A percentile compares a stretch with the other conserved stretches of the same genome.
These are phyloP conservation scores for Borealophlyctis nickersoniae DNA, from an alignment of 192 early-diverging fungal genomes.

Conservation along the genomic window DNA sequence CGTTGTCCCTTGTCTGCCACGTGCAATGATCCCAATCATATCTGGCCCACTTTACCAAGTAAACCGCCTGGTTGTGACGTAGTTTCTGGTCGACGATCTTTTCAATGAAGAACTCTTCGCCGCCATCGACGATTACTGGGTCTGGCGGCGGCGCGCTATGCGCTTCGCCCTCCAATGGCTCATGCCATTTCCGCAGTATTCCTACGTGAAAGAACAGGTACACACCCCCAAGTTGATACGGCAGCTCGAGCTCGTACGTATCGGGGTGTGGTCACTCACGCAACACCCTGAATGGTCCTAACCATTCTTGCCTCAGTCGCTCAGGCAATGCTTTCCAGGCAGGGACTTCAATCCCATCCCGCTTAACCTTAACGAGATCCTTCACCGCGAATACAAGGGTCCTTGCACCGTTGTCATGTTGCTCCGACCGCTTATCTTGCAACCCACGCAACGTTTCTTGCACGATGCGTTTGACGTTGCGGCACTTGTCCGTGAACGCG, in stretches of 20 bases:
- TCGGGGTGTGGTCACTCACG: conserved; percentile 12
- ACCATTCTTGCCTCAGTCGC: background rate
- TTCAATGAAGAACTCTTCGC: conserved; percentile 1
- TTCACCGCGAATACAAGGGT: conserved; percentile 1
- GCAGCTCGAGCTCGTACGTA: conserved; percentile 3
- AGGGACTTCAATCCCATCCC: background rate
- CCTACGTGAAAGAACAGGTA: background rate
- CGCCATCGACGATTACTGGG: background rate
- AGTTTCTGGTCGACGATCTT: background rate
- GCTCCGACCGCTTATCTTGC: conserved; percentile 2
- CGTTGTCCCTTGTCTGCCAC: background rate
- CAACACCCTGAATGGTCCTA: conserved; percentile 9
- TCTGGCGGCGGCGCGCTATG: background rate
- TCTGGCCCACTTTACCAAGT: background rate
- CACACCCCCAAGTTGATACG: background rate
- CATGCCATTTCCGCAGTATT: background rate
- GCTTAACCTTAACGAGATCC: conserved; percentile 2
- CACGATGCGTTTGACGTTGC: conserved; percentile 1
- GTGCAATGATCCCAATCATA: background rate
- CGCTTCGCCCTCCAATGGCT: background rate
- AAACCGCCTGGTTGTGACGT: background rate
- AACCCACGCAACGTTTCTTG: conserved; percentile 5
- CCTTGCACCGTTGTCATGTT: background rate
- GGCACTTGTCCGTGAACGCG: background rate
- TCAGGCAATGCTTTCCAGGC: background rate